These are phyloP conservation scores for Spathaspora arborariae DNA, from an alignment of 805 yeast species.

Conservation along the genomic window DNA sequence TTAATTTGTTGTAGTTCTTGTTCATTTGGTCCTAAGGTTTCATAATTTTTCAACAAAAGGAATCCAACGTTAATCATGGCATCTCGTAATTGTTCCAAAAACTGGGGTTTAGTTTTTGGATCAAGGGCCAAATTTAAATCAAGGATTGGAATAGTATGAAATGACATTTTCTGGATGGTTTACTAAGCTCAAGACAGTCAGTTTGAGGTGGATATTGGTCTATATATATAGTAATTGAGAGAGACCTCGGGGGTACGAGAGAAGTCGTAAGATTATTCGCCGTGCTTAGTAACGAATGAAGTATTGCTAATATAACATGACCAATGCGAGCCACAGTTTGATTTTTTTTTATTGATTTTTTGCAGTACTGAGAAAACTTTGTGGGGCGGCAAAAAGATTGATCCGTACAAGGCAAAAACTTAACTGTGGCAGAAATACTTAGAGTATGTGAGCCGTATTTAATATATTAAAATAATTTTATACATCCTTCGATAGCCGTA, in stretches of 20 bases:
- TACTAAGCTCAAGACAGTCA: not conserved
- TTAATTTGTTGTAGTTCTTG: conserved; percentile 34
- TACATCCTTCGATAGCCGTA: not conserved
- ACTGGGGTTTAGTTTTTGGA: conserved; percentile 38
- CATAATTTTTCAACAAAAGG: conserved; percentile 41
- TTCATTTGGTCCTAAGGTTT: conserved; percentile 37
- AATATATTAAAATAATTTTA: no score
- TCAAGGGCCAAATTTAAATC: conserved; percentile 42
- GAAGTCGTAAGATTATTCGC: not conserved
- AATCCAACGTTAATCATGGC: conserved; percentile 59
- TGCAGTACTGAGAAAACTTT: not conserved
- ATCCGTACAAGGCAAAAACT: not conserved
- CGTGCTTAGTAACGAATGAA: not conserved
- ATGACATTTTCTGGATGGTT: conserved; percentile 24
- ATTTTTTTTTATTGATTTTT: not conserved
- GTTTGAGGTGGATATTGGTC: not conserved
- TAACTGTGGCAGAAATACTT: not conserved
- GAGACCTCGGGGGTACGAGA: not conserved
- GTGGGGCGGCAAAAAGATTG: not conserved
- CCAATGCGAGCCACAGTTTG: conserved; percentile 1
- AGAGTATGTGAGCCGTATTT: not conserved
- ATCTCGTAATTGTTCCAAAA: conserved; percentile 36
- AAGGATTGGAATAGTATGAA: conserved; percentile 39
- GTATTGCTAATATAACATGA: not conserved
- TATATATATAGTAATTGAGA: not conserved